A percentile compares a stretch with the other conserved stretches of the same genome.
Conservation (phyloP, 1,284 basidiomycete species). For the Rhodotorula sp. region DNA sequence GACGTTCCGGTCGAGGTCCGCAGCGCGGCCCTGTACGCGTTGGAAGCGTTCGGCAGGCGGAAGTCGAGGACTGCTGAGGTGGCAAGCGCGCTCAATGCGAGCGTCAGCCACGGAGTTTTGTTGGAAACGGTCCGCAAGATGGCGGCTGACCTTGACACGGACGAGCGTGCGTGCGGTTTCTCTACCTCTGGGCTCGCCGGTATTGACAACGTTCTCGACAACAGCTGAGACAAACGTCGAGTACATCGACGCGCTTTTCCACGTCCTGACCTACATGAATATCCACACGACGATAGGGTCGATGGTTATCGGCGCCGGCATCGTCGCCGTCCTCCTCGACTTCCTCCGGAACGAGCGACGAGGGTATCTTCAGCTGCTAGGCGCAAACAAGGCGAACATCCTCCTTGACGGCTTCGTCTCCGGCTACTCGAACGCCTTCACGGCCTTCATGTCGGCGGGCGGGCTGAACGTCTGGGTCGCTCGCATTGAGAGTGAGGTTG, state of each 20-base stretch:
- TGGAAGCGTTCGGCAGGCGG: constrained; percentile 87
- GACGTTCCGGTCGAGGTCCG: constrained; percentile 68
- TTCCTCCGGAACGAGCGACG: constrained; percentile 73
- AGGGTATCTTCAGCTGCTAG: constrained; percentile 59
- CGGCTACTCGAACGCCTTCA: constrained; percentile 81
- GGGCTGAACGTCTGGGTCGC: constrained; percentile 84
- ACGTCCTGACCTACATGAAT: constrained; percentile 83
- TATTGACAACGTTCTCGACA: neutral
- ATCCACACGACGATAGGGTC: constrained; percentile 80
- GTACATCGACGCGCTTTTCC: constrained; percentile 80
- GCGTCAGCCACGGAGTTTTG: constrained; percentile 91
- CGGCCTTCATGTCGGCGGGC: constrained; percentile 77
- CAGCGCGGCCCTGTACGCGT: constrained; percentile 77
- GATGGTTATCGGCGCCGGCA: constrained; percentile 95
- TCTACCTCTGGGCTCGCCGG: neutral
- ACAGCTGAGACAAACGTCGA: constrained; percentile 62
- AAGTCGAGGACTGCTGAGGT: constrained; percentile 81
- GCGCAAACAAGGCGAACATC: constrained; percentile 75
- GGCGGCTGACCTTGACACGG: constrained; percentile 61
- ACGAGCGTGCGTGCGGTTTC: constrained; percentile 33
- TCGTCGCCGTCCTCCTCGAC: constrained; percentile 84
- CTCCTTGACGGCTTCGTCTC: constrained; percentile 91
- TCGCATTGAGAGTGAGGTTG: constrained; percentile 77
- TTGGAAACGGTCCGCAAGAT: constrained; percentile 83
- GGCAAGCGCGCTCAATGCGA: constrained; percentile 85